Percentiles rank a stretch among this genome's conserved stretches.
Conservation (phyloP, 2,329 filamentous ascomycete species). For the Beauveria brongniartii region DNA sequence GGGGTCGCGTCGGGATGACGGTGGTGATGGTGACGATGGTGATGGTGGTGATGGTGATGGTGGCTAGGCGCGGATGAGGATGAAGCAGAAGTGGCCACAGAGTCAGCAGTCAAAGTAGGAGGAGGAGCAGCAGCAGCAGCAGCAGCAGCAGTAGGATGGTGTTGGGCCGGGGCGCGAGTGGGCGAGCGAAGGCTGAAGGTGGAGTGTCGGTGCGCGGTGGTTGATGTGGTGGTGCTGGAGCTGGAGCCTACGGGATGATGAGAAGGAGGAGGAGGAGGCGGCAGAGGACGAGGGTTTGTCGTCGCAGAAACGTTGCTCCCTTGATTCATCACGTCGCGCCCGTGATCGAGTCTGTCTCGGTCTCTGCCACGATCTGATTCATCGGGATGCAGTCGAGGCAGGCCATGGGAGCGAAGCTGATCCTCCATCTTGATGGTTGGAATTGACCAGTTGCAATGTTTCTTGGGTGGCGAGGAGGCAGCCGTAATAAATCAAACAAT, state of each 20-base stretch:
- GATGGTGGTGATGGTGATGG: conserved; percentile 22
- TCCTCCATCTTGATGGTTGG: neutral
- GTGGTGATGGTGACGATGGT: conserved; percentile 21
- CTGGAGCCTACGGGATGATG: neutral
- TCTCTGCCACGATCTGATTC: conserved; percentile 7
- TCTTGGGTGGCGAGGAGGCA: neutral
- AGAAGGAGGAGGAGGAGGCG: neutral
- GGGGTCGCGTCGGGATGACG: conserved; percentile 11
- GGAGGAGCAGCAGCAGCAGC: neutral
- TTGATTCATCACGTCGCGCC: conserved; percentile 41
- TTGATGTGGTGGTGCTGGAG: neutral
- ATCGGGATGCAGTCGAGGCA: neutral
- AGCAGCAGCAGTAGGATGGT: conserved; percentile 17
- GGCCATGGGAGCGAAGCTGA: neutral
- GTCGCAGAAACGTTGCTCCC: conserved; percentile 14
- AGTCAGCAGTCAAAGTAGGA: neutral
- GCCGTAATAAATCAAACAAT: neutral
- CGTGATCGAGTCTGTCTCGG: conserved; percentile 22
- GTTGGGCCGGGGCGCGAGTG: conserved; percentile 22
- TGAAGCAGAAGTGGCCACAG: neutral
- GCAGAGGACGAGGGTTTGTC: no score
- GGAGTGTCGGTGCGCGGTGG: conserved; percentile 31
- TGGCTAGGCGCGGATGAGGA: conserved; percentile 13
- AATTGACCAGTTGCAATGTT: neutral
- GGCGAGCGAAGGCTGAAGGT: conserved; percentile 43